Evolutionary conservation across 306 rosid genomes (phyloP).

Genomic region (Trifolium pratense): DNA sequence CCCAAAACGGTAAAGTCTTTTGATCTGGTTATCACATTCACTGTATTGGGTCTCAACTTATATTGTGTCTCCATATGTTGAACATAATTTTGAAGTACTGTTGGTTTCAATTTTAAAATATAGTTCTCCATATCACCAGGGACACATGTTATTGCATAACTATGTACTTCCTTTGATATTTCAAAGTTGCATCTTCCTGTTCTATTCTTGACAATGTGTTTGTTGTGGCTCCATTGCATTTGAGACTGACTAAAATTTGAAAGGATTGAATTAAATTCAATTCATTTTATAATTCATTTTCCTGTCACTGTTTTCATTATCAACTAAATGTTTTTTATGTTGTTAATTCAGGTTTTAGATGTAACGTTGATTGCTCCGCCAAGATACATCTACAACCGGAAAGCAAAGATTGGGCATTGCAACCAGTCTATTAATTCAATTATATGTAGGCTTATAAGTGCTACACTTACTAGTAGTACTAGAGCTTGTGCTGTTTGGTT

Average conservation of each 20-base stretch:
- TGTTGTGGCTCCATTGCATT: conserved; percentile 6
- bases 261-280: conserved; percentile 29
- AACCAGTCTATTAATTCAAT: too few species aligned
- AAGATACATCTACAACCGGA: too few species aligned
- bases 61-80: not conserved
- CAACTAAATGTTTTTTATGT: conserved; percentile 10
- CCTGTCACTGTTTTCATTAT: not conserved
- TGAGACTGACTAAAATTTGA: not conserved
- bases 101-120: conserved; percentile 4
- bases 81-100: conserved; percentile 2
- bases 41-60: conserved; percentile 16
- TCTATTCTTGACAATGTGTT: conserved; percentile 13
- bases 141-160: conserved; percentile 19
- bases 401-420: too few species aligned
- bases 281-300: not conserved
- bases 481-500: too few species aligned
- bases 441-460: too few species aligned
- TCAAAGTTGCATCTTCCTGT: not conserved
- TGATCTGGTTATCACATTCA: conserved; percentile 12
- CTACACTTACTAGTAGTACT: too few species aligned
- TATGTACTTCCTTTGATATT: conserved; percentile 13
- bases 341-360: conserved; percentile 73
- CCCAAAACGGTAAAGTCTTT: conserved; percentile 65
- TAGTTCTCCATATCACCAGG: not conserved
- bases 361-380: too few species aligned